Percentiles rank a stretch among this genome's conserved stretches.
Conservation (phyloP, 805 yeast species). For the Candida insectalens region DNA sequence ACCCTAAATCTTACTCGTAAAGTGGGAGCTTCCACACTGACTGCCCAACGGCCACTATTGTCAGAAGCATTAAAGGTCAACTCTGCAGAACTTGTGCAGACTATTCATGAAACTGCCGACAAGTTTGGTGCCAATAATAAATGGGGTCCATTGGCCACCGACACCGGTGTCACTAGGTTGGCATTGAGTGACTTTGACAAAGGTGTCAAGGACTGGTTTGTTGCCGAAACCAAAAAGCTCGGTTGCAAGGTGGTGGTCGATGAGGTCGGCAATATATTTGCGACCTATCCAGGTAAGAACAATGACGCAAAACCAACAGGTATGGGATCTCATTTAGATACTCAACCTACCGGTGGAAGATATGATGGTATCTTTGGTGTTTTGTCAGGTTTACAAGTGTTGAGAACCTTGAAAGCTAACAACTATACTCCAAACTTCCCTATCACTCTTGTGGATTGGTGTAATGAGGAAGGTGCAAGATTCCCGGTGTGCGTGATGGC, state of each 20-base stretch:
- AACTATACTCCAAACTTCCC: constrained; percentile 52
- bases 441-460: constrained; percentile 56
- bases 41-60: no score
- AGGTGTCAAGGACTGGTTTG: constrained; percentile 55
- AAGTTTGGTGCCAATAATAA: constrained; percentile 49
- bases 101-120: constrained; percentile 50
- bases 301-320: constrained; percentile 41
- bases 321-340: constrained; percentile 64
- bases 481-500: constrained; percentile 59
- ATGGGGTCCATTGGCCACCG: constrained; percentile 45
- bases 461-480: constrained; percentile 71
- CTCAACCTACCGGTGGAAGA: constrained; percentile 70
- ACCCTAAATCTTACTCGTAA: no score
- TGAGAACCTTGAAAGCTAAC: constrained; percentile 54
- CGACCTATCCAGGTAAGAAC: constrained; percentile 48
- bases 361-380: constrained; percentile 69
- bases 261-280: constrained; percentile 59
- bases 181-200: constrained; percentile 55
- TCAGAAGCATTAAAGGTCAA: constrained; percentile 1
- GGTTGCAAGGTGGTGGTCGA: constrained; percentile 54
- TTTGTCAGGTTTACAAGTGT: constrained; percentile 52
- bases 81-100: constrained; percentile 28
- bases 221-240: constrained; percentile 34
- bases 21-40: no score
- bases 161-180: constrained; percentile 59